Conservation (phyloP, 1,284 basidiomycete species). For the Ustilago shanxiensis region DNA sequence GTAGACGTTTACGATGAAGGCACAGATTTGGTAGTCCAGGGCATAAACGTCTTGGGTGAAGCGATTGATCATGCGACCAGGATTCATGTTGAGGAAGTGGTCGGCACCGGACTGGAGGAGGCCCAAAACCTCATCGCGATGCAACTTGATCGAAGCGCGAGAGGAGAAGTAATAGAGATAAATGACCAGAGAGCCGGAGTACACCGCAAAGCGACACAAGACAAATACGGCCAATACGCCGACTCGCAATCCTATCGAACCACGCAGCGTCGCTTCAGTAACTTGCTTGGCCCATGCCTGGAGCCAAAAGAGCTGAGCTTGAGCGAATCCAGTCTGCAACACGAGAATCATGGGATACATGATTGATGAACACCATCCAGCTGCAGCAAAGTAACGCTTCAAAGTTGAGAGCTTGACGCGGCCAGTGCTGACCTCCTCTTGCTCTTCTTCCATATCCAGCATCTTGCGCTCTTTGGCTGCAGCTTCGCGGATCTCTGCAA, state of each 20-base stretch:
- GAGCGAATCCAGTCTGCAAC: conserved; percentile 2
- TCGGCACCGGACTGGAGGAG: conserved; percentile 36
- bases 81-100: conserved; percentile 39
- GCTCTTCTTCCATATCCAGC: conserved; percentile 17
- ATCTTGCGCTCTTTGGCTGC: conserved; percentile 14
- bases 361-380: conserved; percentile 4
- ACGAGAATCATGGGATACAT: conserved; percentile 7
- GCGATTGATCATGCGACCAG: conserved; percentile 52
- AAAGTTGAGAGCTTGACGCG: conserved; percentile 13
- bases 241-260: conserved; percentile 11
- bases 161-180: not conserved
- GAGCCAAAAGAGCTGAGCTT: conserved; percentile 21
- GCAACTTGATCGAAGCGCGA: conserved; percentile 13
- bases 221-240: not conserved
- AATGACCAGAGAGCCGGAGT: conserved; percentile 11
- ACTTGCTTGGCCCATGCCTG: conserved; percentile 18
- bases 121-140: conserved; percentile 28
- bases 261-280: conserved; percentile 8
- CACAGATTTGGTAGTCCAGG: no score
- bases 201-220: conserved; percentile 12
- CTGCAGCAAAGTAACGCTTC: conserved; percentile 17
- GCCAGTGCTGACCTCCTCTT: conserved; percentile 14
- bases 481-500: conserved; percentile 9
- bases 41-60: conserved; percentile 61
- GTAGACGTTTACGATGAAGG: conserved; percentile 41